Evolutionary conservation across 371 early-diverging fungal genomes (phyloP), one percentile per base, ranked within the genome.

Genomic region (Basidiobolus meristosporus): DNA sequence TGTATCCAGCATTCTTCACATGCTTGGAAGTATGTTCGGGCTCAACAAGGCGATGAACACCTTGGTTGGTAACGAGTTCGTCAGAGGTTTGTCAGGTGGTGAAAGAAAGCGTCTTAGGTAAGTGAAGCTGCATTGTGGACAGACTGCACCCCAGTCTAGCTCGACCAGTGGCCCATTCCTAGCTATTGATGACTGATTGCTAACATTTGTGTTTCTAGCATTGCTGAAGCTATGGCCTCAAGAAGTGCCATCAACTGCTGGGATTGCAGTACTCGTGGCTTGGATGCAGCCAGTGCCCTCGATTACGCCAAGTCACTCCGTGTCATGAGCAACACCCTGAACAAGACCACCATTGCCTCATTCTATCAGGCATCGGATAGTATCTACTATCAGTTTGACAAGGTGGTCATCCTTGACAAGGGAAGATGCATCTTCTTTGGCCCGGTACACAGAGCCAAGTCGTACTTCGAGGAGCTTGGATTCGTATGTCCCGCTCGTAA

Each of bases 241-340:
- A 58, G 60, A 14, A 76, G 79, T 23, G 52, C 70, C 6, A 60
- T 85, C 44, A 71, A 79, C 41, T 68, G 82, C 48, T 77, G 86
- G 69, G 90, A 91, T 46, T 86, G 83, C 22, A 76, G 82, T 31
- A 86, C 85, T 1, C 72, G 77, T 44, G 91, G 93, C 40, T 60
- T 96, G 17, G 97, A 96, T 59, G 73, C 86, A 9, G 76, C 84
- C 29, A 85, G 82, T 14, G 88, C 93, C 12, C 62, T 82, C 0
- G 81, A 82, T 48, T 79, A 77, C 42, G 62, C 72, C 20, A 61
- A 70, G 22, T 68, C 73, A 5, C 54, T 84, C 1, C 65, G 77
- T 36, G 68, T 79, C 31, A 58, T 75, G 52, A 74, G 77, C 6
- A 65, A 75, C 39, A 48, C 70, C 7, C 43, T 63, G 21, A 57